Percentiles rank a stretch among this genome's conserved stretches.
Evolutionary conservation across 179 eudicot genomes (phyloP).

Genomic region (Sideroxylon spinosum): DNA sequence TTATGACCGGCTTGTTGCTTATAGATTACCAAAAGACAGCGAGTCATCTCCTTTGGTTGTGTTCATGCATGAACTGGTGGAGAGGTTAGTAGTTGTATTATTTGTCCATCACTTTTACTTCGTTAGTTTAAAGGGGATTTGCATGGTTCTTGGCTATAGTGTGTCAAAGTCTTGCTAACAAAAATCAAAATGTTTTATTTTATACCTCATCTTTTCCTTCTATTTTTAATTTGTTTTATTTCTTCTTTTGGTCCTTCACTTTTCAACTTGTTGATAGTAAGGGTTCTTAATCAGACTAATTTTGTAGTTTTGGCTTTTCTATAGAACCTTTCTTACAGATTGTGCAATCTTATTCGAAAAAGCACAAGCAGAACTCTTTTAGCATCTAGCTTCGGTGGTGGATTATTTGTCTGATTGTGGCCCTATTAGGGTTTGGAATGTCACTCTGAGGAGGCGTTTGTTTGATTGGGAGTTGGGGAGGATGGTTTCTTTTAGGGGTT

Average conservation of each 20-base stretch:
- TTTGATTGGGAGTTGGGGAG: too few relatives aligned
- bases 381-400: neutral
- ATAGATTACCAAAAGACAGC: constrained; percentile 55
- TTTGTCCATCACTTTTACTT: neutral
- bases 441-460: too few relatives aligned
- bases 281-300: too few relatives aligned
- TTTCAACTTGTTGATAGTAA: too few relatives aligned
- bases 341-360: neutral
- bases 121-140: neutral
- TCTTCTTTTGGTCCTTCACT: too few relatives aligned
- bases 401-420: too few relatives aligned
- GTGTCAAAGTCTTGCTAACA: neutral
- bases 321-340: neutral
- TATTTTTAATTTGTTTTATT: neutral
- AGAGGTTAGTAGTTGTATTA: constrained; percentile 29
- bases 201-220: neutral
- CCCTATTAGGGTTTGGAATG: too few relatives aligned
- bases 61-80: constrained; percentile 51
- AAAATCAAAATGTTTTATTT: neutral
- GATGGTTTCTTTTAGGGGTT: too few relatives aligned
- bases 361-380: neutral
- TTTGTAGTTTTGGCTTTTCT: neutral
- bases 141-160: neutral
- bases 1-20: constrained; percentile 67
- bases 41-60: constrained; percentile 52